Base-by-base conservation (phyloP, 306 rosid species). In the Quercus cerris region DNA sequence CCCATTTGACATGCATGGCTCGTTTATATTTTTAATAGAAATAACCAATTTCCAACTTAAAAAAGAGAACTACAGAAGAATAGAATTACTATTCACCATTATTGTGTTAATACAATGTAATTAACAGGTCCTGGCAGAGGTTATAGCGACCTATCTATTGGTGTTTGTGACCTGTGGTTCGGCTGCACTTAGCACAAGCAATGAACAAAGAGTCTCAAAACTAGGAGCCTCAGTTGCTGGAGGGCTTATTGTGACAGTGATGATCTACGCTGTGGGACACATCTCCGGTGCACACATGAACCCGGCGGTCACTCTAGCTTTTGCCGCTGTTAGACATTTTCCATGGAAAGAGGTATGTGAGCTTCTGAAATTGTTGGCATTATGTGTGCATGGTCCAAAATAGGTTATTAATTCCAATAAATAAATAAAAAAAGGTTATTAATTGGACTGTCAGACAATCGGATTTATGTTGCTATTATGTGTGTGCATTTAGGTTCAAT, bases 221-320 rank as follows among this genome's bases (percentile, higher is more conserved):
- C 84, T 94, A 1, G 98, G 77, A 83, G 98, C 97, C 17, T 90
- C 97, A 20, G 75, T 94, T 1, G 91, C 90, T 14, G 92, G 90
- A 58, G 98, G 98, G 3, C 85, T 90, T 31, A 83, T 92, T 1
- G 94, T 94, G 41, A 91, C 88, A 0, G 91, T 87, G 18, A 85
- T 94, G 98, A 94, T 94, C 76, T 89, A 94, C 64, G 82, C 94
- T 0, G 95, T 92, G 2, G 97, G 97, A n/a, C 98, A 94, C 78
- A 87, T 94, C 79, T 92, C 98, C 3, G 94, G 97, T 0, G 97
- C 97, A 5, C 98, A 94, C 73, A 90, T 92, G 93, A 94, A 94
- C 80, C 98, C 97, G 0, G 94, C 94, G 0, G 97, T 94, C 33
- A 92, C 98, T 75, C 63, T 94, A 23, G 94, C 97, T 46, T 90